Base-by-base conservation (phyloP, 495 filamentous ascomycete species). In the Rusavskia elegans region DNA sequence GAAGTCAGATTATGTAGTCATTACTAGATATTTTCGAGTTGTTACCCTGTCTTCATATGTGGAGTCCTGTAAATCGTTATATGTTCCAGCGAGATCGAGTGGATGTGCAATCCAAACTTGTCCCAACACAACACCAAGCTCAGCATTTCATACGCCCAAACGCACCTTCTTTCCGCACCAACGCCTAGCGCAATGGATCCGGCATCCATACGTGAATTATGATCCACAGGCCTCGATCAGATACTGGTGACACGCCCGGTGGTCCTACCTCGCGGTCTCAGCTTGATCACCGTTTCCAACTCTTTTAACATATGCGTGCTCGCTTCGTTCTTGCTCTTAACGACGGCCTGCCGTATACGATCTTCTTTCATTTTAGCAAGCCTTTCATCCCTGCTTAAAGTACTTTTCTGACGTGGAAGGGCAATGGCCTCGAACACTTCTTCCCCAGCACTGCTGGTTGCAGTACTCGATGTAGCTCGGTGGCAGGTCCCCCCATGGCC, bases 391-490 rank as follows among this genome's bases (percentile, higher is more conserved):
- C 89, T 72, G 3, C 85, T 89, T 40, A 96, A 63, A 23, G 78
- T 76, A 46, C 78, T 83, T 48, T 85, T 77, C 55, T 81, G 80
- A 52, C 75, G 76, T 14, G 89, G 86, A 49, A 86, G 66, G 1
- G 88, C 84, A 39, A 96, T 76, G 0, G 89, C 90, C 64, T 98
- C 92, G 54, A 90, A 95, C 5, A 98, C 77, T 60, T 95, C 87
- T 52, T 90, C 82, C 42, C 83, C 76, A 5, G 63, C 63, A 45
- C 66, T 64, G 58, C 67, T 72, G 9, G 66, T 63, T n/a, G 50
- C 51, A 6, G 59, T 59, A 51, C 63, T 66, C 6, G 68, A 72
- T 6, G 62, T 59, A 17, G 62, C 57, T 27, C 61, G 60, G 38
- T 48, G 38, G 16, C 20, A 25, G 14, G 36, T 45, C 2, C 49